Evolutionary conservation across 1,139 yeast genomes (phyloP).

Genomic region (Arxiozyma telluris): DNA sequence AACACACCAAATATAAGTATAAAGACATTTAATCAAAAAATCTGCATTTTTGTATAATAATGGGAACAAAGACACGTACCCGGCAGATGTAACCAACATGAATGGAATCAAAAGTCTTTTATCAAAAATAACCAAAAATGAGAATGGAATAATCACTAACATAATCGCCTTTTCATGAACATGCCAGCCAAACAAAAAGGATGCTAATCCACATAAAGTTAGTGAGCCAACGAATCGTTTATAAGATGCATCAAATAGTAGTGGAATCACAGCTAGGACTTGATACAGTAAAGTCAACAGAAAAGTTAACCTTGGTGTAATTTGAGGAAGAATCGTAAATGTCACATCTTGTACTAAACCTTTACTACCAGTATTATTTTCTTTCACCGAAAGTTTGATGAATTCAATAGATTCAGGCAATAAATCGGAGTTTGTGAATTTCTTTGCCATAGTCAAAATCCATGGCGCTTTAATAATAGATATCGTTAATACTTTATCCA

Average conservation of each 20-base stretch:
- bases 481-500: constrained; percentile 64
- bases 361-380: constrained; percentile 50
- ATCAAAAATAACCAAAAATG: constrained; percentile 67
- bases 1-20: constrained; percentile 79
- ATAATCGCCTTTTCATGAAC: constrained; percentile 96
- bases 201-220: constrained; percentile 83
- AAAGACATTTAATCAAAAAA: constrained; percentile 65
- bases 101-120: constrained; percentile 62
- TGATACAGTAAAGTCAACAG: constrained; percentile 75
- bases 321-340: constrained; percentile 70
- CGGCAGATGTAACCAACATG: constrained; percentile 62
- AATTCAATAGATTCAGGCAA: constrained; percentile 27
- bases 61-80: constrained; percentile 84
- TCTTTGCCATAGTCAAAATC: constrained; percentile 31
- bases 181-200: constrained; percentile 96
- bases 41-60: constrained; percentile 74
- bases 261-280: constrained; percentile 60
- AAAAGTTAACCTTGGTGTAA: constrained; percentile 72
- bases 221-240: constrained; percentile 75
- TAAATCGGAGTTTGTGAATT: constrained; percentile 22
- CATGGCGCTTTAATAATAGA: constrained; percentile 41
- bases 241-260: constrained; percentile 65
- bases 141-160: constrained; percentile 79
- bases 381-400: constrained; percentile 25
- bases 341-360: constrained; percentile 89